These are phyloP conservation scores for Silybum marianum DNA, from an alignment of 129 eudicot species.

Conservation along the genomic window DNA sequence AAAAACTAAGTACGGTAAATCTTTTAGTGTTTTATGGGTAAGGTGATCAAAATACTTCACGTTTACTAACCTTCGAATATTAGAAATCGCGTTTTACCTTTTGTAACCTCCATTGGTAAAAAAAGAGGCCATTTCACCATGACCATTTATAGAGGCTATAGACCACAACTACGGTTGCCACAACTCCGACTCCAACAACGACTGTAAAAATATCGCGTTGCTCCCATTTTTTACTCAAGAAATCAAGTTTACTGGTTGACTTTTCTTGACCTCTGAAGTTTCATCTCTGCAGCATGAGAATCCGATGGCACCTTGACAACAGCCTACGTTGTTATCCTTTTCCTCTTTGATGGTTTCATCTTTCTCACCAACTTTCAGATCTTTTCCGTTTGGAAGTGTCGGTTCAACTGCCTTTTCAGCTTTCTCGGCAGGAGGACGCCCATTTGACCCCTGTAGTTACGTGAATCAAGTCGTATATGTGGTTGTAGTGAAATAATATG, in stretches of 20 bases:
- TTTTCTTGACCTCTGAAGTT: no score
- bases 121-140: conserved; percentile 35
- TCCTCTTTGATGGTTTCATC: conserved; percentile 31
- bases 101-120: conserved; percentile 2
- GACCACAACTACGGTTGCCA: conserved; percentile 77
- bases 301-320: no score
- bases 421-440: conserved; percentile 52
- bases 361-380: conserved; percentile 33
- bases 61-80: background rate
- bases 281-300: conserved; percentile 77
- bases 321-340: no score
- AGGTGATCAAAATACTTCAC: no score
- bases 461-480: background rate
- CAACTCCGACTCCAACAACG: conserved; percentile 60
- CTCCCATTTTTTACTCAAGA: conserved; percentile 66
- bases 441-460: conserved; percentile 83
- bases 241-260: conserved; percentile 27
- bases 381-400: conserved; percentile 49
- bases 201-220: conserved; percentile 72
- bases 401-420: conserved; percentile 46
- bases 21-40: no score
- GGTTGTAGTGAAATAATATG: background rate
- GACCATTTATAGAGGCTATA: conserved; percentile 64
- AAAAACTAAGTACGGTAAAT: no score
- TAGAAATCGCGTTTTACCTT: background rate